These are phyloP conservation scores for Nasturtium officinale DNA, from an alignment of 345 rosid species.

Conservation along the genomic window DNA sequence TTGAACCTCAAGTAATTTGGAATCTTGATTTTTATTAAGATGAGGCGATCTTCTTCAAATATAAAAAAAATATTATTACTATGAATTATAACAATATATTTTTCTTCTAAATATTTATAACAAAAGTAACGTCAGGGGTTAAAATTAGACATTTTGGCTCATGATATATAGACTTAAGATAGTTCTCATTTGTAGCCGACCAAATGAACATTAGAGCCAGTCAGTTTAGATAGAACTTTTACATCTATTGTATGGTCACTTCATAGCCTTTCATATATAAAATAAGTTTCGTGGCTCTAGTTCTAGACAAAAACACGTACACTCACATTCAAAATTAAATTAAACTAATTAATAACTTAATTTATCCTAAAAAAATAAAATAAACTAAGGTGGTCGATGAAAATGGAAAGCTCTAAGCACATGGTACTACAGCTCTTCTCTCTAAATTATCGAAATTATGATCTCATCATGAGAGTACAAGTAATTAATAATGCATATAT, in stretches of 20 bases:
- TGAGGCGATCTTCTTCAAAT: too few species aligned
- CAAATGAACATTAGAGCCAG: neutral
- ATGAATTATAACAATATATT: too few species aligned
- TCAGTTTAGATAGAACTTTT: neutral
- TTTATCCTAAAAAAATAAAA: neutral
- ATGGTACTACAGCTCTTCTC: conserved; percentile 1
- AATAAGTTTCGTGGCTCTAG: neutral
- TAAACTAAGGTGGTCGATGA: conserved; percentile 1
- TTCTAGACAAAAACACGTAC: neutral
- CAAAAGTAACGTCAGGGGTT: too few species aligned
- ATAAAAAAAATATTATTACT: too few species aligned
- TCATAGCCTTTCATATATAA: neutral
- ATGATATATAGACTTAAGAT: too few species aligned
- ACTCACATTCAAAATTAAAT: neutral
- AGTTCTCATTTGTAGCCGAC: too few species aligned
- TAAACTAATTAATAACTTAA: neutral
- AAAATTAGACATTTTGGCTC: too few species aligned
- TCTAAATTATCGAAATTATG: conserved; percentile 14
- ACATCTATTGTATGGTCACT: neutral
- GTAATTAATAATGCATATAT: conserved; percentile 18
- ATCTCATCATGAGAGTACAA: conserved; percentile 19
- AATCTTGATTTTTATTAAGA: too few species aligned
- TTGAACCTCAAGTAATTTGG: too few species aligned
- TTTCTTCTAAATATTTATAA: too few species aligned
- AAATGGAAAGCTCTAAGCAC: conserved; percentile 23